These are phyloP conservation scores for Rhipidocladum racemiflorum DNA, from an alignment of 176 grass and related monocot genomes.

Conservation along the genomic window DNA sequence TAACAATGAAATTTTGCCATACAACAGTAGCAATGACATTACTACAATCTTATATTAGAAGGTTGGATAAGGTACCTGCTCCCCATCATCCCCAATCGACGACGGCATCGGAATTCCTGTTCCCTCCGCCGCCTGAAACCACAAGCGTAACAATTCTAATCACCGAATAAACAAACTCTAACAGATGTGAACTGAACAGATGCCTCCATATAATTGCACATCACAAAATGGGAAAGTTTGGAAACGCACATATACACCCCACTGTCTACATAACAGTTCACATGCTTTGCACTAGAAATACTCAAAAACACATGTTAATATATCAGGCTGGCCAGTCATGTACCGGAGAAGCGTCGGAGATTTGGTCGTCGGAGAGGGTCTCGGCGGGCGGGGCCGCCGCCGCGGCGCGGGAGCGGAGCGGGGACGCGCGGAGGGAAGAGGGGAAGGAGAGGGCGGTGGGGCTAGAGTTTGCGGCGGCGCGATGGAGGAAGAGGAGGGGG, in stretches of 20 bases:
- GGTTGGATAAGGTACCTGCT: conserved; percentile 45
- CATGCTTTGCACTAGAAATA: neutral
- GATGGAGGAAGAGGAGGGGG: conserved; percentile 45
- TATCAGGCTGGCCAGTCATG: neutral
- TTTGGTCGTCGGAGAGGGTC: conserved; percentile 25
- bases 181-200: neutral
- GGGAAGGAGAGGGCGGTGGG: conserved; percentile 35
- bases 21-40: neutral
- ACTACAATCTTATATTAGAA: neutral
- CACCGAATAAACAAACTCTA: neutral
- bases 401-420: conserved; percentile 40
- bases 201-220: neutral
- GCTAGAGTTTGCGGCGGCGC: conserved; percentile 25
- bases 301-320: neutral
- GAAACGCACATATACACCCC: neutral
- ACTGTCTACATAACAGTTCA: neutral
- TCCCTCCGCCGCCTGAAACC: conserved; percentile 36
- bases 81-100: conserved; percentile 50
- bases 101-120: conserved; percentile 45
- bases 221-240: neutral
- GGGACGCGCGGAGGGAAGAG: conserved; percentile 22
- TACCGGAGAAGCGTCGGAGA: conserved; percentile 40
- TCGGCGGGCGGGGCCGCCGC: conserved; percentile 37
- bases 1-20: neutral
- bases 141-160: neutral